Evolutionary conservation across 805 yeast species (phyloP).

Genomic region (Candida xiaguanensis): DNA sequence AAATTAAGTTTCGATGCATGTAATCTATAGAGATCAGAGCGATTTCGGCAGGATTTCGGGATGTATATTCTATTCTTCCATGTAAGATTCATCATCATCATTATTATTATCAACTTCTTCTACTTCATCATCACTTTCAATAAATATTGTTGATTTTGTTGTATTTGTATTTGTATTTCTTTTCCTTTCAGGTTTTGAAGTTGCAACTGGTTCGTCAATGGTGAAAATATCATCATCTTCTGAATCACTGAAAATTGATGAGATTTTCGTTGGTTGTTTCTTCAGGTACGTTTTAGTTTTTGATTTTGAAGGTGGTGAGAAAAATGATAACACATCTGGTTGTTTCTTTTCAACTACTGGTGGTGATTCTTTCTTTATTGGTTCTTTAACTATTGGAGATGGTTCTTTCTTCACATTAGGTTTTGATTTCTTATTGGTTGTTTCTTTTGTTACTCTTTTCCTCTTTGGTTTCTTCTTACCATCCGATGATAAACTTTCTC

Average conservation of each 20-base stretch:
- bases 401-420: no score
- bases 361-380: background rate
- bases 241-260: slow-evolving; percentile 24
- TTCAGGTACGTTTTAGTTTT: slow-evolving; percentile 6
- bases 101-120: slow-evolving; percentile 14
- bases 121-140: slow-evolving; percentile 17
- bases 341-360: slow-evolving; percentile 9
- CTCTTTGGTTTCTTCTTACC: slow-evolving; percentile 37
- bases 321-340: slow-evolving; percentile 21
- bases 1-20: no score
- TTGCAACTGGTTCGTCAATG: slow-evolving; percentile 10
- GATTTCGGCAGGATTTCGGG: no score
- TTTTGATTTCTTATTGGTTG: slow-evolving; percentile 1
- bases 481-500: slow-evolving; percentile 48
- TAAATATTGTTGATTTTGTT: slow-evolving; percentile 12
- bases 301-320: slow-evolving; percentile 13
- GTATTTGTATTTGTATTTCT: slow-evolving; percentile 10
- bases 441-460: slow-evolving; percentile 13
- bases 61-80: slow-evolving; percentile 6
- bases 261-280: slow-evolving; percentile 6
- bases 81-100: slow-evolving; percentile 10
- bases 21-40: no score
- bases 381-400: background rate
- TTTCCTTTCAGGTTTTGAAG: slow-evolving; percentile 8
- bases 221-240: slow-evolving; percentile 31